Evolutionary conservation across 495 filamentous ascomycete genomes (phyloP).

Genomic region (Articulospora tetracladia): DNA sequence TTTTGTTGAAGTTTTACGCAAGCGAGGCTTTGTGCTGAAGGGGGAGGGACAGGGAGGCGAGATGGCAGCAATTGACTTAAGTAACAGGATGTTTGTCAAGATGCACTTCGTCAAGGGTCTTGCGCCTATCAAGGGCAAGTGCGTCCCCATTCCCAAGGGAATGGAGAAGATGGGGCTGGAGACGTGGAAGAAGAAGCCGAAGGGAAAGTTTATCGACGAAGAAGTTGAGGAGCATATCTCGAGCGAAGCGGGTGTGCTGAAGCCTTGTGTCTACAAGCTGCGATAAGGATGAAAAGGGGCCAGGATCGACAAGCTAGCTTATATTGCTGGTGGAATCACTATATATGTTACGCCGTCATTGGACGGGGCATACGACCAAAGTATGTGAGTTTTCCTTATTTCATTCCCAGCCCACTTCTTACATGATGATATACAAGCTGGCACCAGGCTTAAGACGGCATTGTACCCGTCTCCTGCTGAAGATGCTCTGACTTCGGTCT

Average conservation of each 20-base stretch:
- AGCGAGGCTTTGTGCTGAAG: constrained; percentile 68
- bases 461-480: neutral
- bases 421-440: neutral
- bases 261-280: constrained; percentile 96
- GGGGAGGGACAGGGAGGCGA: constrained; percentile 37
- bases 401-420: neutral
- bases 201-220: constrained; percentile 58
- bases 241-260: constrained; percentile 69
- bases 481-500: neutral
- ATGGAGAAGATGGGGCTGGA: constrained; percentile 27
- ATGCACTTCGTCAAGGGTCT: constrained; percentile 87
- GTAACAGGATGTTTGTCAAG: constrained; percentile 97
- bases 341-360: constrained; percentile 3
- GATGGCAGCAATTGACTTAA: constrained; percentile 59
- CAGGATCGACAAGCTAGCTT: neutral
- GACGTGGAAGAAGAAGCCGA: constrained; percentile 33
- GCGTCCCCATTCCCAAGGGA: constrained; percentile 30
- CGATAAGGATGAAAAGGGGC: constrained; percentile 39
- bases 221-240: constrained; percentile 45
- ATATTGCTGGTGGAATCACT: constrained; percentile 1
- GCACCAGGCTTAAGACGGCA: neutral
- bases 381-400: neutral
- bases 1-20: constrained; percentile 74
- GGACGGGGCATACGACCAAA: neutral
- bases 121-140: constrained; percentile 67